These are phyloP conservation scores for Verticillium klebahnii DNA, from an alignment of 2,329 filamentous ascomycete species.

Conservation along the genomic window DNA sequence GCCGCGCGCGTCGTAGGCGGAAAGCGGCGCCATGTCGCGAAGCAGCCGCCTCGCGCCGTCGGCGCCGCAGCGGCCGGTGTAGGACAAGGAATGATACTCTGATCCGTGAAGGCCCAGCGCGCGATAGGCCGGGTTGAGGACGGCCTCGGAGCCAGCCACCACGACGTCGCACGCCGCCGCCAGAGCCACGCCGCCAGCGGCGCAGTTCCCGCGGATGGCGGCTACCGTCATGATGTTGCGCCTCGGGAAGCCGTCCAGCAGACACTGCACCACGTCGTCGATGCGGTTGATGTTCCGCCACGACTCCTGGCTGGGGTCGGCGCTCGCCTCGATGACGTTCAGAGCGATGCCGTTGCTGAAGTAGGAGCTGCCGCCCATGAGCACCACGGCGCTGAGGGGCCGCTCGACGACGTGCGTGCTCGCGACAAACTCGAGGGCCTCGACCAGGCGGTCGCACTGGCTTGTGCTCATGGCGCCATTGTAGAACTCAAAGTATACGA, in stretches of 20 bases:
- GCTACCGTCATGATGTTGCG: slow-evolving; percentile 30
- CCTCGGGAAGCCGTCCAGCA: slow-evolving; percentile 30
- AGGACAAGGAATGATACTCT: slow-evolving; percentile 35
- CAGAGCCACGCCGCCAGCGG: slow-evolving; percentile 36
- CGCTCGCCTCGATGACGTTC: slow-evolving; percentile 33
- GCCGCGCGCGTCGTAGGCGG: slow-evolving; percentile 28
- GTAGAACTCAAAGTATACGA: slow-evolving; percentile 37
- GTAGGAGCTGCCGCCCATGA: slow-evolving; percentile 34
- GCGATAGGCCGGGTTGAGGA: slow-evolving; percentile 36
- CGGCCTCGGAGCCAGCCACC: slow-evolving; percentile 29
- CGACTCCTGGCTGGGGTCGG: slow-evolving; percentile 30
- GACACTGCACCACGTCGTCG: slow-evolving; percentile 32
- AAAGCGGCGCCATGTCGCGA: slow-evolving; percentile 31
- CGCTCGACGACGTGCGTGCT: slow-evolving; percentile 17
- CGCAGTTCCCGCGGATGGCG: slow-evolving; percentile 34
- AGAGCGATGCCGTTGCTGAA: slow-evolving; percentile 39
- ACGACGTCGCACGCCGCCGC: slow-evolving; percentile 31
- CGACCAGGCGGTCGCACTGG: slow-evolving; percentile 30
- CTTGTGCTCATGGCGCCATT: slow-evolving; percentile 37
- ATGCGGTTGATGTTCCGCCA: slow-evolving; percentile 40
- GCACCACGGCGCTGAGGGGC: slow-evolving; percentile 29
- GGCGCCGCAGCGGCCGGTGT: slow-evolving; percentile 29
- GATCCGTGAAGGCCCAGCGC: slow-evolving; percentile 30
- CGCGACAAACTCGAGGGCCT: slow-evolving; percentile 29
- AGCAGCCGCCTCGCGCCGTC: slow-evolving; percentile 23